A percentile compares a stretch with the other conserved stretches of the same genome.
Evolutionary conservation across 106 monocot species (phyloP).

Genomic region (Hemerocallis citrina): DNA sequence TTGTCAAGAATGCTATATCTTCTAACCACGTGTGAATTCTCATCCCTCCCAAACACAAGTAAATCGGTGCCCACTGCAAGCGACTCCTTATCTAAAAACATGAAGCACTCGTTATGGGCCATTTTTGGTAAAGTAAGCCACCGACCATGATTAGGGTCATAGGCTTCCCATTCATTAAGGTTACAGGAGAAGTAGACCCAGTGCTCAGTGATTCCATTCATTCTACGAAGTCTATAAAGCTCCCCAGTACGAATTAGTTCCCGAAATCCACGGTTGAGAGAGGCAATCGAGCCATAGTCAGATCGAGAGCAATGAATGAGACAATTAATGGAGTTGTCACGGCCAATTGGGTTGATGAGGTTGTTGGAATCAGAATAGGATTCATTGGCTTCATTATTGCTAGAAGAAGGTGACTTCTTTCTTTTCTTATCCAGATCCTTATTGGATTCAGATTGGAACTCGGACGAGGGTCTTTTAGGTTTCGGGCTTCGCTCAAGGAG

Average conservation of each 20-base stretch:
- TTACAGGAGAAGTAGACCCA: slow-evolving; percentile 79
- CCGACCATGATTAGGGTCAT: slow-evolving; percentile 37
- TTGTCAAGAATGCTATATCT: slow-evolving; percentile 67
- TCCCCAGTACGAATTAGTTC: slow-evolving; percentile 53
- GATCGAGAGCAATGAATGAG: slow-evolving; percentile 58
- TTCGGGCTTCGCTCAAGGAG: slow-evolving; percentile 43
- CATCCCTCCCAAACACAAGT: slow-evolving; percentile 71
- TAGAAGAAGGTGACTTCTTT: slow-evolving; percentile 8
- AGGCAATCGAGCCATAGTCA: slow-evolving; percentile 54
- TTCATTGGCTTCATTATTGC: background rate
- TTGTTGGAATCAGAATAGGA: slow-evolving; percentile 33
- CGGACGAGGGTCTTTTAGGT: background rate
- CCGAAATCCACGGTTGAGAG: slow-evolving; percentile 48
- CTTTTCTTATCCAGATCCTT: slow-evolving; percentile 3
- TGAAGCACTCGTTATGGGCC: slow-evolving; percentile 72
- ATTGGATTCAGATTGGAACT: background rate
- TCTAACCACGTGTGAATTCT: slow-evolving; percentile 36
- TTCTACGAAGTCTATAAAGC: slow-evolving; percentile 48
- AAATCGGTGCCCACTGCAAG: slow-evolving; percentile 78
- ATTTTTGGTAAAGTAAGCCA: slow-evolving; percentile 71
- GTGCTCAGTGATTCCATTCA: slow-evolving; percentile 43
- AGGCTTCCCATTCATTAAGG: slow-evolving; percentile 64
- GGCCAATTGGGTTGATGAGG: slow-evolving; percentile 55
- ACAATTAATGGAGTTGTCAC: slow-evolving; percentile 75
- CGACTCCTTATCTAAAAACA: slow-evolving; percentile 77